Evolutionary conservation across 345 rosid species (phyloP).

Genomic region (Erodium maritimum): DNA sequence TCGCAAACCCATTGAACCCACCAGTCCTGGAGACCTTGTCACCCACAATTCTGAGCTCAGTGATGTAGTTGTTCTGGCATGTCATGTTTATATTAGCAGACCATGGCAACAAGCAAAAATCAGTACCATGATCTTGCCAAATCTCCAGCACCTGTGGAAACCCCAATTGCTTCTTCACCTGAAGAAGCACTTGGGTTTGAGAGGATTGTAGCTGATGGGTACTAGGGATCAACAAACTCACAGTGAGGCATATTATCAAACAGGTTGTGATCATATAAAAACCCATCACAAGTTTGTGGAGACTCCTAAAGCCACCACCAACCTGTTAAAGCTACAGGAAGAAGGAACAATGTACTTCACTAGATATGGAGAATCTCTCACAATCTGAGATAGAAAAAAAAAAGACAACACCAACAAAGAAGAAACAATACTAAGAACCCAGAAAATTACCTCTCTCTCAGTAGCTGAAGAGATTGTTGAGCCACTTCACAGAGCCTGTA

Average conservation of each 20-base stretch:
- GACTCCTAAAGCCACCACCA: no score
- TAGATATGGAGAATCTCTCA: no score
- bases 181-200: slow-evolving; percentile 64
- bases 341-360: no score
- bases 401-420: no score
- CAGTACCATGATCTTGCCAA: slow-evolving; percentile 42
- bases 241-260: slow-evolving; percentile 17
- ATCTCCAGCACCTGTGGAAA: slow-evolving; percentile 53
- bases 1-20: slow-evolving; percentile 34
- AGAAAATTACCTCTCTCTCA: no score
- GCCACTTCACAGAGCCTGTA: no score
- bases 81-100: slow-evolving; percentile 41
- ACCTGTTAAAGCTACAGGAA: no score
- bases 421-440: no score
- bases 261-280: no score
- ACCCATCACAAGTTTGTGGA: no score
- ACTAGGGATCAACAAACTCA: slow-evolving; percentile 33
- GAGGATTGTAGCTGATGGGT: slow-evolving; percentile 62
- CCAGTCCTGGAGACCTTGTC: slow-evolving; percentile 26
- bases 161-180: slow-evolving; percentile 59
- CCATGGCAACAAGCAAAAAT: slow-evolving; percentile 42
- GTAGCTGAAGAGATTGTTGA: no score
- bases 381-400: no score
- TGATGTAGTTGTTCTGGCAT: slow-evolving; percentile 40
- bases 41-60: slow-evolving; percentile 44